Conservation (phyloP, 805 yeast species). For the Saccharomyces cerevisiae region DNA sequence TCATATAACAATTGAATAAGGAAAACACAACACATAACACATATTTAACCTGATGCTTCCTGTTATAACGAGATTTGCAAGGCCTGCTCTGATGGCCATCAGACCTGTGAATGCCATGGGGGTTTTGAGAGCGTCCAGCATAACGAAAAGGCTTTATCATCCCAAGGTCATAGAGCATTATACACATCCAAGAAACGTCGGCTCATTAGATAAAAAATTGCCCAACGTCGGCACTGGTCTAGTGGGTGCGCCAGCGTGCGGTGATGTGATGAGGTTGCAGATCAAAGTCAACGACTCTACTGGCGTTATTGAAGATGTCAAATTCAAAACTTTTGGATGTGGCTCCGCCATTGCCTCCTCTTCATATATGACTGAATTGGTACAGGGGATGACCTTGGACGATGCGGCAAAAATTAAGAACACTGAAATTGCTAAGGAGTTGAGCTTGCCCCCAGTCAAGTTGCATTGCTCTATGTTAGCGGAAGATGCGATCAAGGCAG, state of each 20-base stretch:
- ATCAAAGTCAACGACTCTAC: conserved; percentile 84
- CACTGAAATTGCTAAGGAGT: conserved; percentile 87
- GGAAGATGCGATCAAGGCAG: conserved; percentile 95
- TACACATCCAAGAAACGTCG: conserved; percentile 93
- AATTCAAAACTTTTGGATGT: conserved; percentile 98
- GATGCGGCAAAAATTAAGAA: conserved; percentile 90
- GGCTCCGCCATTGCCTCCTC: conserved; percentile 96
- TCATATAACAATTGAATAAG: background rate
- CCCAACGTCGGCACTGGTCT: conserved; percentile 87
- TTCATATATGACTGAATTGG: conserved; percentile 87
- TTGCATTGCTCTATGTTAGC: conserved; percentile 98
- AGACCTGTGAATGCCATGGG: background rate
- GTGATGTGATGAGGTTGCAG: conserved; percentile 96
- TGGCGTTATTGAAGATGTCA: conserved; percentile 87
- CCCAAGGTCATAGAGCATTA: conserved; percentile 93
- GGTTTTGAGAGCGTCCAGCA: background rate
- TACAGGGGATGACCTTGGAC: conserved; percentile 86
- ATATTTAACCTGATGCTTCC: background rate
- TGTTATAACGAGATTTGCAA: background rate
- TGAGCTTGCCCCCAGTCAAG: conserved; percentile 92
- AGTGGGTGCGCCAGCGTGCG: conserved; percentile 98
- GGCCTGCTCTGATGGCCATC: background rate
- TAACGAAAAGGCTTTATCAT: conserved; percentile 50
- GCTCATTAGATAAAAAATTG: conserved; percentile 72
- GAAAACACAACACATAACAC: background rate